Evolutionary conservation across 2,329 filamentous ascomycete species (phyloP).

Genomic region (Clonostachys rhizophaga): DNA sequence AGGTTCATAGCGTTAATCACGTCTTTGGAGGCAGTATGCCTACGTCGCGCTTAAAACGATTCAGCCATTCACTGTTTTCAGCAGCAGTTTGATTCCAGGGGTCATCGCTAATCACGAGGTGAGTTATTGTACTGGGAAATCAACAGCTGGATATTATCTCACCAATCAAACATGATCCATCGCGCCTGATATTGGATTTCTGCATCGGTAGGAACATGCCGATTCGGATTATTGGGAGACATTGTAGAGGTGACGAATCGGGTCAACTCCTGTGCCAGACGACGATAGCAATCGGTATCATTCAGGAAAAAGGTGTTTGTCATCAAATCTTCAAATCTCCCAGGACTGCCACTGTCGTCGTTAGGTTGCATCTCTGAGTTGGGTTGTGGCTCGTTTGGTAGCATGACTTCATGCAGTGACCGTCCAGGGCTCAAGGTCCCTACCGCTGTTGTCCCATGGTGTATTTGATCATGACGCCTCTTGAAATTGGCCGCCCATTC

Average conservation of each 20-base stretch:
- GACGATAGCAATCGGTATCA: constrained; percentile 55
- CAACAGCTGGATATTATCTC: constrained; percentile 16
- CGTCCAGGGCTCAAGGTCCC: neutral
- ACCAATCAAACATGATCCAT: constrained; percentile 60
- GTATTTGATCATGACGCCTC: constrained; percentile 29
- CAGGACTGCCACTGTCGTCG: neutral
- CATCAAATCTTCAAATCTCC: neutral
- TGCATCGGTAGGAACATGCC: constrained; percentile 52
- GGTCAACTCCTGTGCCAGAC: constrained; percentile 46
- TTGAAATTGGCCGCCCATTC: constrained; percentile 50
- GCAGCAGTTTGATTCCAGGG: constrained; percentile 61
- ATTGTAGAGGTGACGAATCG: constrained; percentile 48
- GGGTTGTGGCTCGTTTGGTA: neutral
- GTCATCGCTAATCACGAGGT: constrained; percentile 42
- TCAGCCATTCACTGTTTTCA: constrained; percentile 60
- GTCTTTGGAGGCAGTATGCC: constrained; percentile 32
- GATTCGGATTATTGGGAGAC: constrained; percentile 56
- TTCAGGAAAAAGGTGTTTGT: constrained; percentile 40
- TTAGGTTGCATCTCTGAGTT: neutral
- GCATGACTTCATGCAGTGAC: constrained; percentile 2
- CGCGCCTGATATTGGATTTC: constrained; percentile 60
- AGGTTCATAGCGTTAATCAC: constrained; percentile 14
- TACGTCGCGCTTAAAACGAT: constrained; percentile 54
- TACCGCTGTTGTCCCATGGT: constrained; percentile 2
- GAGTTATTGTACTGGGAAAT: neutral